phyloP scores from a whole-genome alignment of 148 eudicot genomes.

The Camellia lanceoleosa region DNA sequence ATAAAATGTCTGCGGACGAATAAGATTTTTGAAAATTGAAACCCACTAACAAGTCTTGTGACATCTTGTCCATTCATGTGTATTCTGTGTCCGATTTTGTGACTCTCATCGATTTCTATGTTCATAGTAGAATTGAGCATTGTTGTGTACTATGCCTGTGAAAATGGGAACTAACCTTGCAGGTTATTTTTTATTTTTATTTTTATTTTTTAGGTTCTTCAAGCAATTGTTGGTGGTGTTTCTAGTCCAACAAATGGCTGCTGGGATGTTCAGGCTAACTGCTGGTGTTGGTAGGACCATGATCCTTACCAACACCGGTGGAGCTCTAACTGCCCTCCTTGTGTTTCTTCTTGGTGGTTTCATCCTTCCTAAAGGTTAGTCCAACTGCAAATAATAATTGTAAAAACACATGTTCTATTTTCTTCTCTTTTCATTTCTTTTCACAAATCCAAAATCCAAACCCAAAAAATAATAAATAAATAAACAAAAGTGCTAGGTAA shows the following conservation, averaged over 20 bases:
- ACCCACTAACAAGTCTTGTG: too few species aligned
- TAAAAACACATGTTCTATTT: neutral
- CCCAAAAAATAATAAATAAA: neutral
- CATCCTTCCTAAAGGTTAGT: conserved; percentile 82
- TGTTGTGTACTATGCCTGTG: too few species aligned
- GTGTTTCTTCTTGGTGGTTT: conserved; percentile 93
- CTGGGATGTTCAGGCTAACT: conserved; percentile 77
- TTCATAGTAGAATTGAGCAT: too few species aligned
- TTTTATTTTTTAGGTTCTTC: conserved; percentile 75
- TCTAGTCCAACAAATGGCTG: conserved; percentile 92
- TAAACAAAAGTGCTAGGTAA: neutral
- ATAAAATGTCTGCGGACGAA: too few species aligned
- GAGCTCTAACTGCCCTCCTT: conserved; percentile 62
- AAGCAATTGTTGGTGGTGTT: conserved; percentile 76
- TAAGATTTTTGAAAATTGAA: too few species aligned
- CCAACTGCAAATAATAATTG: neutral
- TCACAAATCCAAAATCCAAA: neutral
- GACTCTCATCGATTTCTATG: too few species aligned
- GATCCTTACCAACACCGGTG: conserved; percentile 93
- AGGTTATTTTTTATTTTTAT: neutral
- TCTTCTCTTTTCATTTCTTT: too few species aligned
- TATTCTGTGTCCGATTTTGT: too few species aligned
- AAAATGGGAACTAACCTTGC: conserved; percentile 5
- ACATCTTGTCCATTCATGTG: too few species aligned
- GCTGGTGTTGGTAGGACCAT: conserved; percentile 85